Evolutionary conservation across 2,329 filamentous ascomycete species (phyloP), one percentile per base, ranked within the genome.

Genomic region (Diaporthe capsici): DNA sequence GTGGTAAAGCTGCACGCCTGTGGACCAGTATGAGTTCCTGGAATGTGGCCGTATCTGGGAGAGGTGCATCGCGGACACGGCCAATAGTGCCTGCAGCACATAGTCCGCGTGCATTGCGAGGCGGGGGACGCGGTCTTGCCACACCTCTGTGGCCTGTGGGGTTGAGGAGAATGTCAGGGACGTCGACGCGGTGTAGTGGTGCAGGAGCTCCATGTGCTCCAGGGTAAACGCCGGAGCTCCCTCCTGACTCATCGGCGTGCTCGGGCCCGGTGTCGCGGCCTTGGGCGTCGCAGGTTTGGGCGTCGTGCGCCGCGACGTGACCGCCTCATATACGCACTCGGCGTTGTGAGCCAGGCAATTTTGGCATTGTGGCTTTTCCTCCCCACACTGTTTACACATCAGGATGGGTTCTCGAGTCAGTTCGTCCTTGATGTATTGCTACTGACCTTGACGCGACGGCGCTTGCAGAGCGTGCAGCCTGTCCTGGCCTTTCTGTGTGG

Each of bases 401-500:
- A 67, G 44, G 25, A 4, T 12, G 5, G 2, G 4, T 3, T 7
- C 28, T 49, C 20, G 17, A 4, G 28, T 4, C 42, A 15, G 2
- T 0, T 13, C 17, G 9, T 34, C 31, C 9, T 13, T 49, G 44
- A 13, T 34, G 17, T 10, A 15, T 9, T 8, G 28, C 28, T 49
- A 49, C 61, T 67, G 28, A 49, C 61, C 61, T 67, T 67, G 61
- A 67, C 31, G 17, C 61, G 61, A 3, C 61, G 44, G 12, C 22
- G 17, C 61, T 67, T 49, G 61, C 61, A 67, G 44, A 67, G 61
- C 28, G 61, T 67, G 12, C 61, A 67, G 17, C 61, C 61, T 4
- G 61, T 67, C 28, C 61, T 67, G 3, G 61, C 61, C 28, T 67
- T 67, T 34, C 44, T 49, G 61, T 67, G 61, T 13, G 61, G 61